These are phyloP conservation scores for Tuber aestivum DNA, from an alignment of 495 filamentous ascomycete genomes.

Conservation along the genomic window DNA sequence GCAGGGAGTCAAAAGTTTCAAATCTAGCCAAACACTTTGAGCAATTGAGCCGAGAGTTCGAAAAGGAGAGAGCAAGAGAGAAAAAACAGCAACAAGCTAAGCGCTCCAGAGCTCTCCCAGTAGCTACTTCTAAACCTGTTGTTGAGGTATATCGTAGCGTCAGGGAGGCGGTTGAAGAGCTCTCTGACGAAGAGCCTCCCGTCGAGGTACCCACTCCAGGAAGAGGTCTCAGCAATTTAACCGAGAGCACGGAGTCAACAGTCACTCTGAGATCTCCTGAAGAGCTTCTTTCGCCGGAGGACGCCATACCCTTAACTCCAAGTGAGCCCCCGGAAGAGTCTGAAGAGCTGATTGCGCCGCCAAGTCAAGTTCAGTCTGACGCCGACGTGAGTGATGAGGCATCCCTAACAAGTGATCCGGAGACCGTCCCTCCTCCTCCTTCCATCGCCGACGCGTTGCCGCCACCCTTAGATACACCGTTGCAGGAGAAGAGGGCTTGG, in stretches of 20 bases:
- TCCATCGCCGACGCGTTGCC: slow-evolving; percentile 34
- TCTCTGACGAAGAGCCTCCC: slow-evolving; percentile 54
- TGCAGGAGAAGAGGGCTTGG: slow-evolving; percentile 82
- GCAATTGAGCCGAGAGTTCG: slow-evolving; percentile 90
- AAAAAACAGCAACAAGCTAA: slow-evolving; percentile 74
- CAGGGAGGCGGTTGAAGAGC: slow-evolving; percentile 80
- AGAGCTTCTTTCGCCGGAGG: slow-evolving; percentile 24
- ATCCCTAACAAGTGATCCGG: slow-evolving; percentile 37
- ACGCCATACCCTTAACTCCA: slow-evolving; percentile 10
- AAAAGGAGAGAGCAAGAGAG: slow-evolving; percentile 86
- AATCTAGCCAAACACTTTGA: slow-evolving; percentile 92
- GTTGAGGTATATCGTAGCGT: slow-evolving; percentile 94
- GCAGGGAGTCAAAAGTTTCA: slow-evolving; percentile 65
- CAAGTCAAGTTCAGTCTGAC: slow-evolving; percentile 37
- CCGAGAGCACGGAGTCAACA: slow-evolving; percentile 38
- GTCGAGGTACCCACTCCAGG: slow-evolving; percentile 39
- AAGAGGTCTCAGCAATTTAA: slow-evolving; percentile 43
- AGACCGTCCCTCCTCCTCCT: slow-evolving; percentile 20
- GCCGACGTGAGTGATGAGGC: slow-evolving; percentile 39
- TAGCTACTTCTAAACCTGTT: slow-evolving; percentile 87
- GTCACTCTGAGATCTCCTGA: slow-evolving; percentile 29
- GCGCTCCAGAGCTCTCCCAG: slow-evolving; percentile 73
- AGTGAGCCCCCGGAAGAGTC: slow-evolving; percentile 19
- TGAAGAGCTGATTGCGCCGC: slow-evolving; percentile 22
- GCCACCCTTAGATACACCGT: slow-evolving; percentile 49